Base-by-base conservation (phyloP, 2,329 filamentous ascomycete species). In the Colletotrichum sp. region DNA sequence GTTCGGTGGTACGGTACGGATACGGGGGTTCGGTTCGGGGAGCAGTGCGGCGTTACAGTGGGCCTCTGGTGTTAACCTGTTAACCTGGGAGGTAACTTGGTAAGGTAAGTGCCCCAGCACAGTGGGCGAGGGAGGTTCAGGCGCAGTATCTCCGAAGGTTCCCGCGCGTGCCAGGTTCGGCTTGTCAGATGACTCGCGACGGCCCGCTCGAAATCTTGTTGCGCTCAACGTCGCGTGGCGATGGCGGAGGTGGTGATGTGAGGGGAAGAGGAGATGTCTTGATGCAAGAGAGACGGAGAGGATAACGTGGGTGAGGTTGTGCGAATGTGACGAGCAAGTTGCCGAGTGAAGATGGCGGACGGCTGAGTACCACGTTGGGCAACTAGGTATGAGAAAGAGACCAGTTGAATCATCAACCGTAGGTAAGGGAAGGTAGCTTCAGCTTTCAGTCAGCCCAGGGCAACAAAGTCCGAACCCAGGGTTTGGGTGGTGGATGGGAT, bases 131-230 rank as follows among this genome's bases (percentile, higher is more conserved):
- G 39, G 69, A 36, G 34, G 44, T 28, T 59, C 27, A 28, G n/a
- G 63, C 55, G 55, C 70, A 64, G 70, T 65, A 65, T 60, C 59
- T 73, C 64, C 70, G 74, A 75, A 75, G 70, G 74, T 75, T 75
- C 70, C 74, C 70, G 70, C 64, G 65, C 8, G 22, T 48, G 44
- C 64, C 70, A 69, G 64, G 70, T 60, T 73, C 64, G 74, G 25
- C 19, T 30, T 60, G 74, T 75, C 70, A 59, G 70, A 75, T 75
- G 74, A 75, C 70, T 75, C 74, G 74, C 74, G 59, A 75, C 64
- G 70, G 74, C 70, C 74, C 70, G 74, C 70, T 73, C 27, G 64
- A 75, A 74, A 75, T 60, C 57, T 63, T 68, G 70, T 30, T 68
- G 61, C 61, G 69, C 8, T 57, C 48, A 34, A 12, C 39, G 28